These are phyloP conservation scores for Calendula officinalis DNA, from an alignment of 129 eudicot species.

Conservation along the genomic window DNA sequence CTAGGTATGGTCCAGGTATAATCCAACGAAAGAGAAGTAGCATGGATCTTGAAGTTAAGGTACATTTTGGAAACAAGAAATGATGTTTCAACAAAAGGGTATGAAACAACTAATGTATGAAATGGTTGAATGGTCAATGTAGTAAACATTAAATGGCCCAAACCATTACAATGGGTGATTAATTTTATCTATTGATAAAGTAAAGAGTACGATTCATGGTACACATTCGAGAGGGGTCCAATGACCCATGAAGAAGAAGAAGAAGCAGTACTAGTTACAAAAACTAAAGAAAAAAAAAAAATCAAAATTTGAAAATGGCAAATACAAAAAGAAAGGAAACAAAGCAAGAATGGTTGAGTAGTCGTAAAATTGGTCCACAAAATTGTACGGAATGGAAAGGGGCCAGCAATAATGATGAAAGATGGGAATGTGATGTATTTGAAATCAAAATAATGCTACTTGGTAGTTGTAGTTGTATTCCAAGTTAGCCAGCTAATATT, in stretches of 20 bases:
- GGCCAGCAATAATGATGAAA: slow-evolving; percentile 43
- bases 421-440: slow-evolving; percentile 43
- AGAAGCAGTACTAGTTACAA: slow-evolving; percentile 2
- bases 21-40: background rate
- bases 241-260: background rate
- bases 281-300: background rate
- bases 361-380: slow-evolving; percentile 37
- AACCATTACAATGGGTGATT: slow-evolving; percentile 28
- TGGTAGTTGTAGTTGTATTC: slow-evolving; percentile 29
- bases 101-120: slow-evolving; percentile 18
- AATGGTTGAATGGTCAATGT: slow-evolving; percentile 31
- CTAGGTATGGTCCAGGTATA: background rate
- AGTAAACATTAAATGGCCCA: slow-evolving; percentile 29
- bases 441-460: slow-evolving; percentile 38
- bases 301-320: slow-evolving; percentile 26
- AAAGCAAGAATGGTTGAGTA: slow-evolving; percentile 36
- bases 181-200: slow-evolving; percentile 24
- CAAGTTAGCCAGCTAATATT: slow-evolving; percentile 39
- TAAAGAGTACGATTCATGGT: slow-evolving; percentile 26
- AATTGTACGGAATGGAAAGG: slow-evolving; percentile 31
- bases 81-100: slow-evolving; percentile 27
- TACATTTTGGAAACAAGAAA: slow-evolving; percentile 18
- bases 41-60: background rate
- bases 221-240: slow-evolving; percentile 30
- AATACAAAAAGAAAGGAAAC: slow-evolving; percentile 36